Evolutionary conservation across 352 stramenopile genomes (phyloP), one percentile per base, ranked within the genome.

Genomic region (Plasmopara muralis): DNA sequence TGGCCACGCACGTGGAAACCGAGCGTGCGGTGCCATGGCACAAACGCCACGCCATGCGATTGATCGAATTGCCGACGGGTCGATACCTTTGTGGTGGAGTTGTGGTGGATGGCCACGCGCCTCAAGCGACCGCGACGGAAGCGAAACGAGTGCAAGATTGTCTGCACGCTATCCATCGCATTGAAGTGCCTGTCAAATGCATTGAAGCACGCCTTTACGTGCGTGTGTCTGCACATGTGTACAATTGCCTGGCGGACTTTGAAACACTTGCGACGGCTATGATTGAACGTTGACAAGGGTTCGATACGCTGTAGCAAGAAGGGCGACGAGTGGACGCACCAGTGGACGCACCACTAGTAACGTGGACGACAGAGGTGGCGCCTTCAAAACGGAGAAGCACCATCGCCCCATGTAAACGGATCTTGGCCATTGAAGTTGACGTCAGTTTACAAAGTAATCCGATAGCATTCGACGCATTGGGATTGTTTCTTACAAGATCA

Each of bases 171-270:
- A 20, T 45, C 14, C 64, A 91, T 44, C 50, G 56, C 16, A 91
- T 98, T 42, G 93, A 98, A 77, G 89, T 95, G 39, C 93, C 93
- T 9, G 76, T 98, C 33, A 98, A 97, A 65, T 96, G 84, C 52
- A 66, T 98, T 14, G 72, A 91, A 30, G 83, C 75, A 0, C 57
- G 64, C 20, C 64, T 98, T 1, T 97, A 92, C 70, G 78, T 96
- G 20, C 77, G 93, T 41, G 62, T 98, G 16, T 97, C 87, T 4
- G 84, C 77, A 31, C 90, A 97, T 58, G 60, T 98, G 42, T 98
- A 98, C 71, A 98, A 98, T 57, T 68, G 64, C 12, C 49, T 85
- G 0, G 64, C 66, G 6, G 83, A 98, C 31, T 98, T 91, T 52
- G 68, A 89, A 7, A 67, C 50, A n/a, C 70, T 95, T 13, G 77